These are phyloP conservation scores for Tilletia setariae DNA, from an alignment of 1,284 basidiomycete species.

Conservation along the genomic window DNA sequence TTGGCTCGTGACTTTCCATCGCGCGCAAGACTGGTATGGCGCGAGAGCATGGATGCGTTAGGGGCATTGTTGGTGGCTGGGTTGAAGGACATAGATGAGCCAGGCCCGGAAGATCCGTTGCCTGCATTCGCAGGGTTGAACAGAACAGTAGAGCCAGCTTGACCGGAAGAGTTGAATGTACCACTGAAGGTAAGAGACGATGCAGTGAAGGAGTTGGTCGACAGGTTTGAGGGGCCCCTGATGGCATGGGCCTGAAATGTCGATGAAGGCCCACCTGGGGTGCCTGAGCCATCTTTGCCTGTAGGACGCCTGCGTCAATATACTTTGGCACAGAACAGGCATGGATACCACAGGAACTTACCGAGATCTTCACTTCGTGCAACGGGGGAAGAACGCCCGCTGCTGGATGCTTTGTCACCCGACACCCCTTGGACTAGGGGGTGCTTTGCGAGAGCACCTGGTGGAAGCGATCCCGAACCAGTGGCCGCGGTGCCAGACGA, in stretches of 20 bases:
- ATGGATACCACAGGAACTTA: background rate
- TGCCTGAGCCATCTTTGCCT: conserved; percentile 10
- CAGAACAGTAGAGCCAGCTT: conserved; percentile 1
- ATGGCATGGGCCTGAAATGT: conserved; percentile 4
- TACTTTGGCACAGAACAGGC: background rate
- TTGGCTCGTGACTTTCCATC: conserved; percentile 91
- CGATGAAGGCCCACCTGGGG: background rate
- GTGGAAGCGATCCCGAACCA: background rate
- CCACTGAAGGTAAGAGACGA: conserved; percentile 15
- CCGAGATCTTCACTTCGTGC: conserved; percentile 11
- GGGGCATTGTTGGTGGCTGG: background rate
- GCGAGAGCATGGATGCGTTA: conserved; percentile 6
- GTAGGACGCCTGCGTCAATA: background rate
- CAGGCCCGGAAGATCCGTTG: background rate
- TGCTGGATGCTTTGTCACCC: conserved; percentile 14
- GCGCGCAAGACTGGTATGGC: conserved; percentile 58
- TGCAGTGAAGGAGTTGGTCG: conserved; percentile 12
- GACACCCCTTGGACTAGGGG: conserved; percentile 9
- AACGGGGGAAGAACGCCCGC: conserved; percentile 9
- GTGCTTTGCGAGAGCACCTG: background rate
- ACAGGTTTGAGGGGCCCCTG: conserved; percentile 9
- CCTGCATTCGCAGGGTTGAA: background rate
- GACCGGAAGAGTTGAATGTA: conserved; percentile 18
- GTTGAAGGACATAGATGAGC: background rate
- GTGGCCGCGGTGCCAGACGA: background rate